phyloP scores from a whole-genome alignment of 345 rosid species.

The Brassica juncea region DNA sequence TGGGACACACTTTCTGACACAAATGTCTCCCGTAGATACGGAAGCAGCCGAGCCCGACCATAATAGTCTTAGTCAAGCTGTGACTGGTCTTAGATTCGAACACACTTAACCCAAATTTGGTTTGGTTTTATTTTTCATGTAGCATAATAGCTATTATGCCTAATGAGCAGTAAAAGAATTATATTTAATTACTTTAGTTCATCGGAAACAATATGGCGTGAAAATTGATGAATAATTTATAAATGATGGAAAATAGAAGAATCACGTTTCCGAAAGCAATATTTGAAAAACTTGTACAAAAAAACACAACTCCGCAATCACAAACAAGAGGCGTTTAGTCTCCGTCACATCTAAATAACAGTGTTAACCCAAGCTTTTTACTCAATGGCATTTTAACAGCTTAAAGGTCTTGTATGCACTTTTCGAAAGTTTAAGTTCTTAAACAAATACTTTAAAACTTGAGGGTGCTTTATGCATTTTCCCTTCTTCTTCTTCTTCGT shows the following conservation, averaged over 20 bases:
- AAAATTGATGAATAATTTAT: too few species aligned
- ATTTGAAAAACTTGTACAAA: too few species aligned
- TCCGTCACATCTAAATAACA: neutral
- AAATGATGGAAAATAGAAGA: too few species aligned
- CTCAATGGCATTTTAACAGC: neutral
- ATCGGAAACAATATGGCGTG: too few species aligned
- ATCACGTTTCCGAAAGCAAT: too few species aligned
- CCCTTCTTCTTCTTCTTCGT: neutral
- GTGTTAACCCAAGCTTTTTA: neutral
- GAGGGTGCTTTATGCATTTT: neutral
- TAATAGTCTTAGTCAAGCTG: constrained; percentile 1
- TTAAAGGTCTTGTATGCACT: neutral
- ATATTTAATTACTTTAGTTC: too few species aligned
- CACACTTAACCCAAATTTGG: constrained; percentile 22
- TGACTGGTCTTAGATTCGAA: constrained; percentile 18
- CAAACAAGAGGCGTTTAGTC: too few species aligned
- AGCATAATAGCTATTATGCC: too few species aligned
- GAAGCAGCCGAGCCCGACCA: constrained; percentile 25
- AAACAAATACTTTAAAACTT: neutral
- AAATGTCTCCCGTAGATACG: constrained; percentile 51
- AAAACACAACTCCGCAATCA: too few species aligned
- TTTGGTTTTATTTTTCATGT: neutral
- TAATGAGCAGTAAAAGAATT: too few species aligned
- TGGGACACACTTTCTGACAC: constrained; percentile 75
- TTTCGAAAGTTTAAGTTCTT: neutral